phyloP scores from a whole-genome alignment of 2,329 filamentous ascomycete genomes.

The Neonectria ditissima region DNA sequence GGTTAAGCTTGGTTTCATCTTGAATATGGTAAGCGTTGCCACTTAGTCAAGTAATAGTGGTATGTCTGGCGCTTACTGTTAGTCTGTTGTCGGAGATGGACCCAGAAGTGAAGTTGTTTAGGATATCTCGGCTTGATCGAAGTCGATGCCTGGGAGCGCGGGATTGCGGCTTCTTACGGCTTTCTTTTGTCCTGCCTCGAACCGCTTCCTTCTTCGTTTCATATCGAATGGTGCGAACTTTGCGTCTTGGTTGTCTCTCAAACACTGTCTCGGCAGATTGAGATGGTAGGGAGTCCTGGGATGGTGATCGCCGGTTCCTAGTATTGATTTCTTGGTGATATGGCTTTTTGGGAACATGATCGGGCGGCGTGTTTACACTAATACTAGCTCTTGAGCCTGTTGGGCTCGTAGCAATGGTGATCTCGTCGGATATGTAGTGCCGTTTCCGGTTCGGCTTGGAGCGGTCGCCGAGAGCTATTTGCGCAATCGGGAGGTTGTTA shows the following conservation, averaged over 20 bases:
- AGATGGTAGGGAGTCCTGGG: conserved; percentile 2
- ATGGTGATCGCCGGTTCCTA: conserved; percentile 6
- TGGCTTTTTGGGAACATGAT: background rate
- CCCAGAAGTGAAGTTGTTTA: conserved; percentile 67
- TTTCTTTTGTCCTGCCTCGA: conserved; percentile 6
- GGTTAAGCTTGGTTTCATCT: conserved; percentile 52
- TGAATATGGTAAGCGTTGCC: background rate
- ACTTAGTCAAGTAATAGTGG: background rate
- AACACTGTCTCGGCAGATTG: conserved; percentile 46
- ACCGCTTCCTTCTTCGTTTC: conserved; percentile 51
- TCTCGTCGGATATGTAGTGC: conserved; percentile 6
- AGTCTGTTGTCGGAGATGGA: conserved; percentile 58
- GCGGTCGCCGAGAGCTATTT: background rate
- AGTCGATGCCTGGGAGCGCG: conserved; percentile 45
- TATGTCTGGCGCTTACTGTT: conserved; percentile 42
- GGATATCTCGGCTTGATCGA: conserved; percentile 59
- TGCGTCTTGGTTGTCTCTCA: conserved; percentile 65
- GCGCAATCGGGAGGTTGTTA: conserved; percentile 19
- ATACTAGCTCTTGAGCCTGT: conserved; percentile 1
- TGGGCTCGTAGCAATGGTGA: conserved; percentile 7
- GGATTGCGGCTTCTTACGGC: conserved; percentile 16
- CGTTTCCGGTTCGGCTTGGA: background rate
- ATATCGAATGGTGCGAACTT: conserved; percentile 68
- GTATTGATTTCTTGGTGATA: conserved; percentile 25
- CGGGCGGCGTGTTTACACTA: background rate